Evolutionary conservation across 176 grass and related monocot genomes (phyloP).

Genomic region (Triticum timopheevii): DNA sequence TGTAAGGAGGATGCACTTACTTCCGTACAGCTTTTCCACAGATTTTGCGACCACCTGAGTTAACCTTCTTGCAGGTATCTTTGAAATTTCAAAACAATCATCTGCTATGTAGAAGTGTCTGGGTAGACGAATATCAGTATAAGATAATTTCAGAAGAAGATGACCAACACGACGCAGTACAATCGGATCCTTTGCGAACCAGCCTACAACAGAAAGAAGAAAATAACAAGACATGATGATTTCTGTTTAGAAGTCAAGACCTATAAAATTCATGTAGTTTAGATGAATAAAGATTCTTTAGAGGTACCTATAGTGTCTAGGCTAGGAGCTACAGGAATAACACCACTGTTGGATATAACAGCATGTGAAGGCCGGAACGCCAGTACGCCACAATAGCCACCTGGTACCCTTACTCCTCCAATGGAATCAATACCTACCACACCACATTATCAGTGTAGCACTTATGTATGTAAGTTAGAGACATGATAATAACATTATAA

Average conservation of each 20-base stretch:
- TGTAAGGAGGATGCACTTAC: slow-evolving; percentile 53
- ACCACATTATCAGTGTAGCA: slow-evolving; percentile 15
- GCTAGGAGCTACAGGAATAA: slow-evolving; percentile 88
- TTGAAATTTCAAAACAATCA: slow-evolving; percentile 88
- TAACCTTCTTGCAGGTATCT: slow-evolving; percentile 74
- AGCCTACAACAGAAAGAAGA: slow-evolving; percentile 49
- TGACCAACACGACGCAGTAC: slow-evolving; percentile 82
- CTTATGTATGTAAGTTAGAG: neutral
- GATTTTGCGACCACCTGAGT: slow-evolving; percentile 89
- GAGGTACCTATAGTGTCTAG: slow-evolving; percentile 84
- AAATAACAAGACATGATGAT: neutral
- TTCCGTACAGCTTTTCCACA: slow-evolving; percentile 92
- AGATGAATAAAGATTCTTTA: slow-evolving; percentile 16
- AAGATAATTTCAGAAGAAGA: slow-evolving; percentile 75
- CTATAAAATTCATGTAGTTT: neutral
- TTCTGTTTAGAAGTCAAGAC: slow-evolving; percentile 6
- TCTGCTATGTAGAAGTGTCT: slow-evolving; percentile 82
- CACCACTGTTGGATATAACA: slow-evolving; percentile 61
- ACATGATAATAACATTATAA: slow-evolving; percentile 17
- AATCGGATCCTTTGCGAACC: slow-evolving; percentile 85
- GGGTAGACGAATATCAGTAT: slow-evolving; percentile 64
- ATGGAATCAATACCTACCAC: slow-evolving; percentile 72
- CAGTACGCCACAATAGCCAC: slow-evolving; percentile 81
- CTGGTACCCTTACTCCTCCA: slow-evolving; percentile 94
- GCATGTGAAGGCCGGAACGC: slow-evolving; percentile 85